Percentiles rank a stretch among this genome's conserved stretches.
Evolutionary conservation across 2,329 filamentous ascomycete genomes (phyloP).

Genomic region (Zalaria obscura): DNA sequence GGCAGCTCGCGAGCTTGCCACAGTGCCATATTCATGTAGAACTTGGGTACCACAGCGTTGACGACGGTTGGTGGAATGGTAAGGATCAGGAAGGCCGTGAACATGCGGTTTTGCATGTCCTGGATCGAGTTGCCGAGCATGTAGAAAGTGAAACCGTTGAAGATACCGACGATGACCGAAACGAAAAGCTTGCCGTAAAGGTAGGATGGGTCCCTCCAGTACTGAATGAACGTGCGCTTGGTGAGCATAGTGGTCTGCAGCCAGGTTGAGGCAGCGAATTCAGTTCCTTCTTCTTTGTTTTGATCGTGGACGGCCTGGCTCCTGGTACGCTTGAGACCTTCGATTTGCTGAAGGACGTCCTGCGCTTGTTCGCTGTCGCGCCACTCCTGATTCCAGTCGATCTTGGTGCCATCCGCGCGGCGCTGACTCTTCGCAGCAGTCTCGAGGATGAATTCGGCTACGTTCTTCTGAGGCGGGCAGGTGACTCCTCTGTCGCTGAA

Average conservation of each 20-base stretch:
- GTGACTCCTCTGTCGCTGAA: conserved; percentile 51
- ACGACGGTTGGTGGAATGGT: conserved; percentile 54
- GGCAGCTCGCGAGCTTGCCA: conserved; percentile 64
- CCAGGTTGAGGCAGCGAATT: conserved; percentile 50
- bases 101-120: conserved; percentile 66
- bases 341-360: conserved; percentile 48
- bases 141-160: conserved; percentile 71
- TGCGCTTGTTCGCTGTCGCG: conserved; percentile 47
- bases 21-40: conserved; percentile 56
- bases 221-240: conserved; percentile 54
- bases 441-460: conserved; percentile 53
- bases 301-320: conserved; percentile 27
- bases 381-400: conserved; percentile 71
- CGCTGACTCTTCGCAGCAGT: conserved; percentile 45
- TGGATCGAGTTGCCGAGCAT: conserved; percentile 49
- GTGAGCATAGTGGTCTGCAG: conserved; percentile 53
- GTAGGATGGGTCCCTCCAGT: conserved; percentile 66
- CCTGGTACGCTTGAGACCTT: conserved; percentile 45
- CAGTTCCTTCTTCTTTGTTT: conserved; percentile 7
- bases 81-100: conserved; percentile 49
- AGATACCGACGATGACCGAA: conserved; percentile 56
- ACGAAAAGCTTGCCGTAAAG: conserved; percentile 65
- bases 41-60: conserved; percentile 64
- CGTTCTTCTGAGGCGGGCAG: conserved; percentile 52
- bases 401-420: conserved; percentile 36